These are phyloP conservation scores for Hylodesmum podocarpum DNA, from an alignment of 306 rosid genomes.

Conservation along the genomic window DNA sequence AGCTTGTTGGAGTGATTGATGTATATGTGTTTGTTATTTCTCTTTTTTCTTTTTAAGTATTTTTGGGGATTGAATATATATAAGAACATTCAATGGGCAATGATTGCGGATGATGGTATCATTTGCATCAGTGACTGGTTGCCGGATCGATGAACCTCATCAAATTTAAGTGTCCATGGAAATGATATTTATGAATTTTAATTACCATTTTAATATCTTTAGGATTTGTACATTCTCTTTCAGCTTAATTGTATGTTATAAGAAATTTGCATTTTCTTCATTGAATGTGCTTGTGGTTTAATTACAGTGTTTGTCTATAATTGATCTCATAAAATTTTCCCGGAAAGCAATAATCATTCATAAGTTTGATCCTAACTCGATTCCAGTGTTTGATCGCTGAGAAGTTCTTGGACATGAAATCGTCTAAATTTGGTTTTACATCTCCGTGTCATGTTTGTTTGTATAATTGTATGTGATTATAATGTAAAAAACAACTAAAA, in stretches of 20 bases:
- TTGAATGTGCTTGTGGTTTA: conserved; percentile 2
- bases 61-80: conserved; percentile 7
- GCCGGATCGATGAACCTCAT: conserved; percentile 28
- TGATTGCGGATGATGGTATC: conserved; percentile 33
- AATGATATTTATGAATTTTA: conserved; percentile 34
- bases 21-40: background rate
- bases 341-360: background rate
- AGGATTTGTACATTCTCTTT: conserved; percentile 27
- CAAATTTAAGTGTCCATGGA: conserved; percentile 29
- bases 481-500: too few relatives aligned
- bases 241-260: conserved; percentile 20
- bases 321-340: background rate
- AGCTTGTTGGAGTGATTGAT: background rate
- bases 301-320: background rate
- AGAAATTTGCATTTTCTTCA: background rate
- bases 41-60: background rate
- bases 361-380: background rate
- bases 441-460: too few relatives aligned
- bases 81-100: conserved; percentile 18
- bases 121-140: conserved; percentile 36
- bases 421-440: background rate
- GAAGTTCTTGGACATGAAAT: background rate
- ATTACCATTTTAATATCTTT: background rate
- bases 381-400: background rate
- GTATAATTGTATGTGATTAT: too few relatives aligned